A percentile compares a stretch with the other conserved stretches of the same genome.
phyloP scores from a whole-genome alignment of 1,139 yeast species.

The Kodamaea sp. region DNA sequence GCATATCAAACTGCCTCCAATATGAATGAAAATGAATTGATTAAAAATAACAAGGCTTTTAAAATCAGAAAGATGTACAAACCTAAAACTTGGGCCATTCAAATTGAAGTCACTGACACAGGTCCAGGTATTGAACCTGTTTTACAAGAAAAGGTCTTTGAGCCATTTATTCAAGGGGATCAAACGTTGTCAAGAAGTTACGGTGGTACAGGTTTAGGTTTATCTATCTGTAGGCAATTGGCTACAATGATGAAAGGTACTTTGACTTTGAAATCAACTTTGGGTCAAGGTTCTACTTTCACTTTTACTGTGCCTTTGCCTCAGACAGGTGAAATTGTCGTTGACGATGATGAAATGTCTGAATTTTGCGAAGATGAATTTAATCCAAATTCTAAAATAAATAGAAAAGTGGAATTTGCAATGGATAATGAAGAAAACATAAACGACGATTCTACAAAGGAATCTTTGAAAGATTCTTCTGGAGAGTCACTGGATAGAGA shows the following conservation, averaged over 20 bases:
- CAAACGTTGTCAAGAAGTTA: conserved; percentile 87
- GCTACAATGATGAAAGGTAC: conserved; percentile 89
- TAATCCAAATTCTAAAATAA: conserved; percentile 34
- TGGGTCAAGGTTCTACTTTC: conserved; percentile 79
- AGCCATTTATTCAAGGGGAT: conserved; percentile 96
- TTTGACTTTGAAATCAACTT: conserved; percentile 60
- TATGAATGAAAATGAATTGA: conserved; percentile 14
- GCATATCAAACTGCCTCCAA: conserved; percentile 5
- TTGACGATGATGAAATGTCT: conserved; percentile 35
- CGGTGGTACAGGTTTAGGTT: conserved; percentile 95
- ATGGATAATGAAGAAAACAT: conserved; percentile 15
- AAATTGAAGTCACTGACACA: conserved; percentile 78
- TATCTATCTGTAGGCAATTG: conserved; percentile 87
- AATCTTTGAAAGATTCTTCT: conserved; percentile 2
- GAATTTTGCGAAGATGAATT: conserved; percentile 45
- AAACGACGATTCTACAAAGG: conserved; percentile 3
- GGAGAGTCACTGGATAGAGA: neutral
- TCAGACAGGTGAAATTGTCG: conserved; percentile 60
- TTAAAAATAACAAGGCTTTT: conserved; percentile 34
- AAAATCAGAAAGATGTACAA: conserved; percentile 35
- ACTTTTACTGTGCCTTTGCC: conserved; percentile 74
- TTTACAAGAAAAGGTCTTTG: conserved; percentile 80
- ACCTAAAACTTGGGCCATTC: conserved; percentile 57
- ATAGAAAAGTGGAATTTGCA: conserved; percentile 38
- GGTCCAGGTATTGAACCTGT: conserved; percentile 90